A percentile compares a stretch with the other conserved stretches of the same genome.
These are phyloP conservation scores for Phytophthora vignae DNA, from an alignment of 352 stramenopile genomes.

Conservation along the genomic window DNA sequence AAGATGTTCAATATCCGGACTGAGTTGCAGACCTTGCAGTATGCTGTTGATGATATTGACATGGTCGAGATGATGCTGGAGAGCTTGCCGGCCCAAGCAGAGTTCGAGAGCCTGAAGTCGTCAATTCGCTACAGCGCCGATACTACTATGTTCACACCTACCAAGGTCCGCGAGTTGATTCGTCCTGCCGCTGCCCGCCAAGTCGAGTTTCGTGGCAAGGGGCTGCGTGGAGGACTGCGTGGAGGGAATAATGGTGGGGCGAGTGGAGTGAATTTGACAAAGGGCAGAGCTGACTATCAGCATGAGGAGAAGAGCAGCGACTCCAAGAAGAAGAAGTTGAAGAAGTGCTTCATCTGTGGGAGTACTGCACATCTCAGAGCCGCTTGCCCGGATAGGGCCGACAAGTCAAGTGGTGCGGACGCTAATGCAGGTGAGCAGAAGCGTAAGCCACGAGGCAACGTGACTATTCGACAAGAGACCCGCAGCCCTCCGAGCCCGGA, in stretches of 20 bases:
- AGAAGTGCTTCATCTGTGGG: background rate
- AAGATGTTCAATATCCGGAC: too few relatives aligned
- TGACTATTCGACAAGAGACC: background rate
- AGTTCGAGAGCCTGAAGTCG: too few relatives aligned
- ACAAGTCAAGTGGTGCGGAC: background rate
- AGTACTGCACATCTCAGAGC: background rate
- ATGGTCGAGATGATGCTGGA: too few relatives aligned
- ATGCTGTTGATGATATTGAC: too few relatives aligned
- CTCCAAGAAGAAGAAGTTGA: too few relatives aligned
- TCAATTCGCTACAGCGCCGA: too few relatives aligned
- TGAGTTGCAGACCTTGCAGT: too few relatives aligned
- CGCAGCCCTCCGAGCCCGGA: background rate
- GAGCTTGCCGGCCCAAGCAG: too few relatives aligned
- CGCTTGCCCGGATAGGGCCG: background rate
- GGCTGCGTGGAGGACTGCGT: background rate
- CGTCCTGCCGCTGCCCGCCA: too few relatives aligned
- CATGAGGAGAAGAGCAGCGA: background rate
- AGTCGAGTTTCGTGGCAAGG: background rate
- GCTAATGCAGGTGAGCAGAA: background rate
- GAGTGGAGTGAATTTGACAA: background rate
- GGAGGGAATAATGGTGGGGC: background rate
- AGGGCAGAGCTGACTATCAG: background rate
- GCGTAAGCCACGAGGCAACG: background rate
- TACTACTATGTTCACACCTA: too few relatives aligned
- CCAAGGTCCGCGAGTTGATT: too few relatives aligned